phyloP scores from a whole-genome alignment of 106 monocot species.

The Chionographis japonica region DNA sequence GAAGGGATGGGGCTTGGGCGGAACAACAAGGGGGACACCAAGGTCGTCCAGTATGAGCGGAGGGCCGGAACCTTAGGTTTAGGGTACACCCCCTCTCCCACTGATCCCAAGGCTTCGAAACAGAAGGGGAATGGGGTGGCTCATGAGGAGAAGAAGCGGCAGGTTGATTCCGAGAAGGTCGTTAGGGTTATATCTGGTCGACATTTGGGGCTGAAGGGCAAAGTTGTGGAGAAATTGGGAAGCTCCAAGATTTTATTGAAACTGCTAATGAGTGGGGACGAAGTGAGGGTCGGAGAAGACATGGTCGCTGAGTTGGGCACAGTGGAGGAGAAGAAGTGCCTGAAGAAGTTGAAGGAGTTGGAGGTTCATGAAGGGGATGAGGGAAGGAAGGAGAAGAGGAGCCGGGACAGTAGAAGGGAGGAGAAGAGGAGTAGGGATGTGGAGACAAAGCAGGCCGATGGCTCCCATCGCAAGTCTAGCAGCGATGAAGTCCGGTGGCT shows the following conservation, averaged over 20 bases:
- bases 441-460: neutral
- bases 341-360: conserved; percentile 19
- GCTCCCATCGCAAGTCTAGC: neutral
- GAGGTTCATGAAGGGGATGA: conserved; percentile 23
- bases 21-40: conserved; percentile 55
- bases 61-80: conserved; percentile 56
- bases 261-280: neutral
- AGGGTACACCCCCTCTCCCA: conserved; percentile 40
- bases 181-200: too few species aligned
- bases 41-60: conserved; percentile 54
- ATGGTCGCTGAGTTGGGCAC: conserved; percentile 9
- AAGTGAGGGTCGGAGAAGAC: conserved; percentile 29
- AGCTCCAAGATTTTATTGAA: too few species aligned
- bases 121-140: neutral
- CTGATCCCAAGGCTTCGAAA: conserved; percentile 18
- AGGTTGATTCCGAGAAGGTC: conserved; percentile 7
- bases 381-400: conserved; percentile 36
- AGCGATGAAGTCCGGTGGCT: conserved; percentile 50
- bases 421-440: conserved; percentile 1
- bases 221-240: too few species aligned
- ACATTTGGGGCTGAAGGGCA: too few species aligned
- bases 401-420: conserved; percentile 6
- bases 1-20: conserved; percentile 70
- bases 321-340: conserved; percentile 6
- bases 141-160: conserved; percentile 5